Conservation (phyloP, 2,329 filamentous ascomycete genomes). For the Aspergillus alliaceus region DNA sequence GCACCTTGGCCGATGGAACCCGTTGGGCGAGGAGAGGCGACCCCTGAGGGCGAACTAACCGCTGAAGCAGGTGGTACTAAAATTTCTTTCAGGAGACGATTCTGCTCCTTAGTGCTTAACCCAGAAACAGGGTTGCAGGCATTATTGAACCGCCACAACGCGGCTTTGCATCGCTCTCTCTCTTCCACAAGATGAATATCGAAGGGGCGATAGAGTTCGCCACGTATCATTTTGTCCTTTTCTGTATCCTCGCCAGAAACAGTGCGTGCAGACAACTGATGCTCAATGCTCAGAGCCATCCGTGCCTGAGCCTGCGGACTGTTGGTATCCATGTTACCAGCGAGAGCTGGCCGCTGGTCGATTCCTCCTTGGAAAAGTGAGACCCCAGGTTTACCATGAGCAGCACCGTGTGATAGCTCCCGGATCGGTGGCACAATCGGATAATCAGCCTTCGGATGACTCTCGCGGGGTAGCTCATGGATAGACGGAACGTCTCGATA, state of each 20-base stretch:
- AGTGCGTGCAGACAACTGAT: constrained; percentile 39
- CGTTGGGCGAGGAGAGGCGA: constrained; percentile 53
- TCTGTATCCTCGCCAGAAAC: constrained; percentile 59
- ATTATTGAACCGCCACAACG: constrained; percentile 84
- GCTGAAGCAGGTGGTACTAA: constrained; percentile 34
- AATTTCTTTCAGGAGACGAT: constrained; percentile 39
- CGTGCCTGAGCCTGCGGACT: constrained; percentile 46
- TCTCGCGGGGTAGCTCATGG: constrained; percentile 40
- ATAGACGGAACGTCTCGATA: constrained; percentile 42
- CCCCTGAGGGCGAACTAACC: constrained; percentile 51
- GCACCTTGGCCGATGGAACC: constrained; percentile 72
- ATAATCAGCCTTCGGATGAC: constrained; percentile 40
- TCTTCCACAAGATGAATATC: constrained; percentile 77
- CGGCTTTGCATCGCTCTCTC: constrained; percentile 78
- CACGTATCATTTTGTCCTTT: constrained; percentile 86
- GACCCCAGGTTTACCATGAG: constrained; percentile 37
- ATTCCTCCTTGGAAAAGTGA: constrained; percentile 37
- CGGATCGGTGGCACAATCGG: constrained; percentile 42
- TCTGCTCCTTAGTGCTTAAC: constrained; percentile 56
- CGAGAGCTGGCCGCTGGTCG: constrained; percentile 39
- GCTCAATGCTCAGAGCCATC: constrained; percentile 44
- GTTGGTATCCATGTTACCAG: constrained; percentile 36
- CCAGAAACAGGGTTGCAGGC: constrained; percentile 72
- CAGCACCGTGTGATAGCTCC: constrained; percentile 35
- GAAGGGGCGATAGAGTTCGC: constrained; percentile 76